Evolutionary conservation across 768 basidiomycete genomes (phyloP), one percentile per base, ranked within the genome.

Genomic region (Tulasnella sp.): DNA sequence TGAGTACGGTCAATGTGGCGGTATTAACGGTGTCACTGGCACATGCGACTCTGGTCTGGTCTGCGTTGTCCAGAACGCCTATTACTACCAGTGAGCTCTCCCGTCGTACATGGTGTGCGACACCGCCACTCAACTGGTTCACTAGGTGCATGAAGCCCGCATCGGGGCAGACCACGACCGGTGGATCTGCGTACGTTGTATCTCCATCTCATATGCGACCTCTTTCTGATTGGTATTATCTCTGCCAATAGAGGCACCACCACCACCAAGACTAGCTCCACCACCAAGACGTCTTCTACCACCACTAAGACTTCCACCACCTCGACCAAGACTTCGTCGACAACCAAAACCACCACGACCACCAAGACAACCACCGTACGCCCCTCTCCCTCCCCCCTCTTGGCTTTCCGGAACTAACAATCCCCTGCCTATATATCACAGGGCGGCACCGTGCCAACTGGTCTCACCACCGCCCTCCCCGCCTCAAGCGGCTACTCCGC

Each of bases 401-500:
- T 16, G 40, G 40, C 16, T 40, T 7, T 16, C 16, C 40, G 7
- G 40, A 16, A 40, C 16, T 40, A 7, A 40, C 7, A 40, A 40
- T 7, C 7, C 8, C 44, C 40, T 22, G 19, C 5, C 9, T 16
- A n/a, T 41, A 22, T 36, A n/a, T 17, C 8, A 40, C 40, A 40
- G 40, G 47, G 52, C 26, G 52, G 52, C 14, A 3, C 32, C 32
- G 66, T 40, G n/a, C 72, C 72, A 8, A 73, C 72, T n/a, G 72
- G 72, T 7, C 65, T 73, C 29, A 73, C 72, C 22, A 73, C 72
- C 26, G 35, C 19, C 34, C 66, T 73, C 22, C 72, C 72, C 14
- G 72, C 72, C 26, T 73, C 72, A 0, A 39, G 64, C 66, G 72
- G 72, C 39, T 73, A 73, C 52, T 44, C 52, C 32, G 72, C 72